phyloP scores from a whole-genome alignment of 768 basidiomycete species.

The Tylopilus plumbeoviolaceoides region DNA sequence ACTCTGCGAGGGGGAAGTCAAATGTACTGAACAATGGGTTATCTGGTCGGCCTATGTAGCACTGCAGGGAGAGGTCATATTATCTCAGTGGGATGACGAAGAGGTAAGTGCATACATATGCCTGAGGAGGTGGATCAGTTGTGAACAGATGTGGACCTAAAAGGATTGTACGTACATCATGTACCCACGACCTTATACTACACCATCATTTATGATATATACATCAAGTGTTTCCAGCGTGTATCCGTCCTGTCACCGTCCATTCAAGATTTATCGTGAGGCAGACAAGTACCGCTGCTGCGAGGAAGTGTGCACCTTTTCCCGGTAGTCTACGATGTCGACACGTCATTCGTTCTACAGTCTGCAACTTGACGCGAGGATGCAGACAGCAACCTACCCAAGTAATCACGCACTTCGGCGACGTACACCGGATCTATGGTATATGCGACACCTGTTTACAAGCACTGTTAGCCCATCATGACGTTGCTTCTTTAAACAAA shows the following conservation, averaged over 20 bases:
- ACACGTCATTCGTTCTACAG: neutral
- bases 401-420: conserved; percentile 73
- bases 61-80: too few relatives aligned
- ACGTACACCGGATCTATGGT: conserved; percentile 78
- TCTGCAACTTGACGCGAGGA: too few relatives aligned
- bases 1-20: neutral
- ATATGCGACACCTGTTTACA: conserved; percentile 66
- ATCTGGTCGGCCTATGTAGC: conserved; percentile 78
- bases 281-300: too few relatives aligned
- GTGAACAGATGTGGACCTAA: too few relatives aligned
- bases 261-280: too few relatives aligned
- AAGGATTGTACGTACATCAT: too few relatives aligned
- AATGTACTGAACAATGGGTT: conserved; percentile 84
- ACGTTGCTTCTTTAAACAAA: conserved; percentile 60
- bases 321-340: conserved; percentile 63
- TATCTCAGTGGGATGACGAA: conserved; percentile 32
- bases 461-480: neutral
- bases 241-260: conserved; percentile 82
- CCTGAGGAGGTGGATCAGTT: too few relatives aligned
- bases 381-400: conserved; percentile 48
- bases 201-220: conserved; percentile 52
- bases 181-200: too few relatives aligned
- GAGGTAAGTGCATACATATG: too few relatives aligned
- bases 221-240: conserved; percentile 77
- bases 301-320: conserved; percentile 56